These are phyloP conservation scores for Larix sibirica DNA, from an alignment of 83 land plant species.

Conservation along the genomic window DNA sequence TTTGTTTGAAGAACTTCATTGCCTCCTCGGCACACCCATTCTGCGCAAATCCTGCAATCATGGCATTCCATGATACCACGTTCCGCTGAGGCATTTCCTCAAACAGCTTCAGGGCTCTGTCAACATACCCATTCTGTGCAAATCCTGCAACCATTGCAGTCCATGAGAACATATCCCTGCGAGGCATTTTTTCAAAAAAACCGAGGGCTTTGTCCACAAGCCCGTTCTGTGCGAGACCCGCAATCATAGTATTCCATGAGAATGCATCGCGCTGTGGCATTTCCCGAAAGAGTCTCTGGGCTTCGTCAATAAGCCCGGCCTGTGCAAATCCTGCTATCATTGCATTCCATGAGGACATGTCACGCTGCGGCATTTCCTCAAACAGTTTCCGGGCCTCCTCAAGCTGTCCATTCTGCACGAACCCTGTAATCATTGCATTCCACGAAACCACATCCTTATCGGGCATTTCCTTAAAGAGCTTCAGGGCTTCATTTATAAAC, in stretches of 20 bases:
- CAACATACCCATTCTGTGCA: neutral
- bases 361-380: neutral
- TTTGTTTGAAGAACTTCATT: neutral
- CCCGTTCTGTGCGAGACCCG: neutral
- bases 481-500: neutral
- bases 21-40: slow-evolving; percentile 8
- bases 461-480: neutral
- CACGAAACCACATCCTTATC: neutral
- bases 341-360: neutral
- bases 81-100: neutral
- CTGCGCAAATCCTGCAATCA: slow-evolving; percentile 14
- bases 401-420: neutral
- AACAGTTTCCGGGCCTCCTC: neutral
- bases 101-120: neutral
- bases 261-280: neutral
- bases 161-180: neutral
- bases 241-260: neutral
- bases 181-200: neutral
- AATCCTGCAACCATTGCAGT: neutral
- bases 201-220: neutral
- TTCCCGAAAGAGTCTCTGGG: neutral
- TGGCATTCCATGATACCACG: slow-evolving; percentile 15
- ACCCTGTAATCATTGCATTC: neutral
- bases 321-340: neutral
- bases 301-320: neutral